phyloP scores from a whole-genome alignment of 164 flowering plant genomes.

The Vitis cinerea region DNA sequence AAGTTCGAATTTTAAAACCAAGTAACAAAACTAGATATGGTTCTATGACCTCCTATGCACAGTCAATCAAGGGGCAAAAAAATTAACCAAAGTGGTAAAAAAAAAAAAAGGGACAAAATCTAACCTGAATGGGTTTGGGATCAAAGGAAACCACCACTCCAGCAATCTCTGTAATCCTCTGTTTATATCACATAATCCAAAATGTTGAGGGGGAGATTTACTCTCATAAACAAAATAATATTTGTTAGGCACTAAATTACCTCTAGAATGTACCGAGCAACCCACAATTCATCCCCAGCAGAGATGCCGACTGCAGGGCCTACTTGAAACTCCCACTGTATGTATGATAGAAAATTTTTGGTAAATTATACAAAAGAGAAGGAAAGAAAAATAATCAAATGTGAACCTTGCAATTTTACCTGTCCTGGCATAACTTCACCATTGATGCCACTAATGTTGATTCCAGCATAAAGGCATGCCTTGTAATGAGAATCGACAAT shows the following conservation, averaged over 20 bases:
- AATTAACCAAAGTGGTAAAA: neutral
- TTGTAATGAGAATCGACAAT: slow-evolving; percentile 35
- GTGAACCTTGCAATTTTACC: neutral
- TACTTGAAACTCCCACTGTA: slow-evolving; percentile 95
- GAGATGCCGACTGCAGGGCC: slow-evolving; percentile 86
- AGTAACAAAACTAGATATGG: neutral
- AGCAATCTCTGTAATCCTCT: slow-evolving; percentile 92
- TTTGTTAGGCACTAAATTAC: slow-evolving; percentile 27
- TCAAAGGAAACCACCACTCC: slow-evolving; percentile 85
- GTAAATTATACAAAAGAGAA: neutral
- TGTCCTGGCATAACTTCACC: slow-evolving; percentile 43
- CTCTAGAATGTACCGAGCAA: slow-evolving; percentile 88
- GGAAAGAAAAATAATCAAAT: neutral
- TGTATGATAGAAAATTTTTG: neutral
- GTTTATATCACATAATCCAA: slow-evolving; percentile 11
- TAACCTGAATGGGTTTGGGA: slow-evolving; percentile 84
- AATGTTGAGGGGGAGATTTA: neutral
- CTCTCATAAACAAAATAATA: neutral
- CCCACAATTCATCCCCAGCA: slow-evolving; percentile 85
- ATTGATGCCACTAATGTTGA: slow-evolving; percentile 34
- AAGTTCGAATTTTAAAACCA: neutral
- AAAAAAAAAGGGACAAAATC: too few relatives aligned
- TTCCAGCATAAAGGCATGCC: slow-evolving; percentile 33
- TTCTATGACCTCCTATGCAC: neutral
- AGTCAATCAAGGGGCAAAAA: neutral